A percentile compares a stretch with the other conserved stretches of the same genome.
These are phyloP conservation scores for Boletus rubescentipes DNA, from an alignment of 768 basidiomycete genomes.

Conservation along the genomic window DNA sequence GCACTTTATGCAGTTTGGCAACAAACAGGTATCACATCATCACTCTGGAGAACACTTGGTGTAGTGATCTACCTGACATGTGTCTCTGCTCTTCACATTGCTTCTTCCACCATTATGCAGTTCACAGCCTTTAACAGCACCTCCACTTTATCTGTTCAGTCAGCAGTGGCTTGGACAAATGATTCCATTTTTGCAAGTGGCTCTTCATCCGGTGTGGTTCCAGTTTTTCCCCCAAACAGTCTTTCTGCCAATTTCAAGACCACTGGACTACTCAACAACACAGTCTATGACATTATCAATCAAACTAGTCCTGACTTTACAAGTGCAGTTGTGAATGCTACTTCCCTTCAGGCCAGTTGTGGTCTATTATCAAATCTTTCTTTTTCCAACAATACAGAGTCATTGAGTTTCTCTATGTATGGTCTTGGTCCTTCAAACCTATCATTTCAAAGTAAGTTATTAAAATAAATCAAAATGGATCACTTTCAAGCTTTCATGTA, in stretches of 20 bases:
- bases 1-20: slow-evolving; percentile 15
- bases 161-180: slow-evolving; percentile 9
- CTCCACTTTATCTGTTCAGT: background rate
- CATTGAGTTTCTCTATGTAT: too few species aligned
- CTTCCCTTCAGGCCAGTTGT: background rate
- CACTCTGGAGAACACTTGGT: slow-evolving; percentile 8
- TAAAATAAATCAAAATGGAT: too few species aligned
- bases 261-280: slow-evolving; percentile 1
- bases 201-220: too few species aligned
- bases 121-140: slow-evolving; percentile 14
- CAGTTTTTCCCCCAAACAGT: too few species aligned
- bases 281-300: background rate
- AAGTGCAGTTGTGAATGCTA: background rate
- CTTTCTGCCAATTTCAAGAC: background rate
- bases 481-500: too few species aligned
- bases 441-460: too few species aligned
- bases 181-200: too few species aligned
- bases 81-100: slow-evolving; percentile 20
- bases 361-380: background rate
- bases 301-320: background rate
- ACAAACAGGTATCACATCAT: slow-evolving; percentile 18
- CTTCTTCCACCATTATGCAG: slow-evolving; percentile 20
- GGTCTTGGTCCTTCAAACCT: too few species aligned
- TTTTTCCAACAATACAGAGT: too few species aligned
- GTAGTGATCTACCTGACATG: slow-evolving; percentile 15